Base-by-base conservation (phyloP, 1,139 yeast genomes). In the Diutina ranongensis region DNA sequence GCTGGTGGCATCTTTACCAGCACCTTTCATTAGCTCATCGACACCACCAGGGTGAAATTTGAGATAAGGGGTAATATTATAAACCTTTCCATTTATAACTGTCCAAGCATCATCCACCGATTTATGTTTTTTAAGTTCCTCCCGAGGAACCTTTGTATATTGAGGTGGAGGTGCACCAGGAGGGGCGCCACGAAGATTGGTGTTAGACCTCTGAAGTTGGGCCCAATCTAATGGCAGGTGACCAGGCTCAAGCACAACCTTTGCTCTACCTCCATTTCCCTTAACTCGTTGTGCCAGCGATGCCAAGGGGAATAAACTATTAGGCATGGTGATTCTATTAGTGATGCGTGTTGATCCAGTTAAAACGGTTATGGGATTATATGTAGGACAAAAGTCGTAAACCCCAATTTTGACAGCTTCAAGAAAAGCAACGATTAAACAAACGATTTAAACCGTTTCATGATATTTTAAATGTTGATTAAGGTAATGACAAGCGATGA, bases 31-130 rank as follows among this genome's bases (percentile, higher is more conserved):
- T 42, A 92, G 65, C 56, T 88, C 88, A 5, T 76, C 78, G 2
- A 71, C 80, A 1, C 98, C 98, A 21, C 98, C 98, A 0, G 98
- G 98, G 55, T 92, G 98, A 60, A 81, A 92, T 48, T 77, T 69
- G 32, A 92, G 61, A 60, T 92, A 92, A 9, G 85, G 80, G 0
- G 96, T 80, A 28, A 92, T 70, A 56, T 89, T 86, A 64, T 84
- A 92, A 1, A 92, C 95, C 54, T 78, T 82, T 1, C 92, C 89
- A 45, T 78, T 78, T 13, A 92, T 71, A 40, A 78, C 77, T 4
- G 94, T 83, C 98, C 98, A 92, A 49, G 86, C 85, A 56, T 92
- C 95, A 1, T 74, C 74, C 19, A 51, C 54, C 0, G 68, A 60
- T 28, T 68, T 71, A 59, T 92, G 97, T 45, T 62, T 64, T 45